Evolutionary conservation across 1,284 basidiomycete genomes (phyloP).

Genomic region (Cryptococcus amylolentus): DNA sequence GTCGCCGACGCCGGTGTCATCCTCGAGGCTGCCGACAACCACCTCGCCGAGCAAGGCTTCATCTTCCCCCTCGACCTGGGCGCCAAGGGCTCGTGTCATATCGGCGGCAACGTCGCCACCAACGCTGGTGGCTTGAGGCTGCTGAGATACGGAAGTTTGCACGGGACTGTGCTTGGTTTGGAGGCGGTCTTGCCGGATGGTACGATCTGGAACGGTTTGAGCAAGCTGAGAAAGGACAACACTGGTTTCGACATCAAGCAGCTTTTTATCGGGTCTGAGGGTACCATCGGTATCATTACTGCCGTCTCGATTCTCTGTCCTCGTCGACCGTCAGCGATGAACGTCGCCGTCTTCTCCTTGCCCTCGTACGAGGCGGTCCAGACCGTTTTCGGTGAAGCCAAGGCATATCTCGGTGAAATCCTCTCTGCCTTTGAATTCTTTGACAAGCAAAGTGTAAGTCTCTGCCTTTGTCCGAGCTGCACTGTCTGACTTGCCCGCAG

Average conservation of each 20-base stretch:
- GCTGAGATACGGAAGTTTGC: slow-evolving; percentile 90
- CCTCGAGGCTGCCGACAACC: slow-evolving; percentile 83
- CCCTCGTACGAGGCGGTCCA: slow-evolving; percentile 58
- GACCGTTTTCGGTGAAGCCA: slow-evolving; percentile 55
- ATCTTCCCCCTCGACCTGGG: slow-evolving; percentile 98
- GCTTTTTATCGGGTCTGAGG: slow-evolving; percentile 96
- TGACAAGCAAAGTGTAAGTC: slow-evolving; percentile 61
- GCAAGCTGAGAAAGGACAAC: slow-evolving; percentile 88
- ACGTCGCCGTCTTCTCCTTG: slow-evolving; percentile 57
- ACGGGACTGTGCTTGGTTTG: slow-evolving; percentile 92
- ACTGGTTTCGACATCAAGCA: slow-evolving; percentile 99
- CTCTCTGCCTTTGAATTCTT: slow-evolving; percentile 98
- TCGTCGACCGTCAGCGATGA: slow-evolving; percentile 67
- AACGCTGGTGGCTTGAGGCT: slow-evolving; percentile 95
- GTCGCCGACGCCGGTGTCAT: slow-evolving; percentile 83
- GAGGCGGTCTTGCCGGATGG: slow-evolving; percentile 96
- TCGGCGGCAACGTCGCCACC: slow-evolving; percentile 95
- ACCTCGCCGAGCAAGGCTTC: slow-evolving; percentile 81
- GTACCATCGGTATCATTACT: slow-evolving; percentile 92
- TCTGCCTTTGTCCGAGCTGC: neutral
- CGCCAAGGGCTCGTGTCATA: slow-evolving; percentile 98
- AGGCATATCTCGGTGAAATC: slow-evolving; percentile 83
- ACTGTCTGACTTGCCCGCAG: slow-evolving; percentile 43
- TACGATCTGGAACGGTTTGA: slow-evolving; percentile 82
- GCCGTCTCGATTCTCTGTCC: slow-evolving; percentile 95